Base-by-base conservation (phyloP, 306 rosid genomes). In the Pachyrhizus erosus region DNA sequence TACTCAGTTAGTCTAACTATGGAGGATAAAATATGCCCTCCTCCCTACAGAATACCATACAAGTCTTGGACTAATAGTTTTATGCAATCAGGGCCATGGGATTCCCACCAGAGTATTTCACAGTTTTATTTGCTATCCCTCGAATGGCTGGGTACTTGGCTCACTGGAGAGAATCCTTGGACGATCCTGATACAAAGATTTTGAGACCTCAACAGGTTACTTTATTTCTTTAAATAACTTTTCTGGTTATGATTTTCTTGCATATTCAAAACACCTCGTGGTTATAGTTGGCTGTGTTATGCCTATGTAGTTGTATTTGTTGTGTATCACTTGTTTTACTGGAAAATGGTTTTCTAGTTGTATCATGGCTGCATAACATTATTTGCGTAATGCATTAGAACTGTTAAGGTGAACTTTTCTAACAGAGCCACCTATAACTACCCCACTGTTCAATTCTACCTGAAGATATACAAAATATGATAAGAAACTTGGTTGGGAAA, bases 121-220 rank as follows among this genome's bases (percentile, higher is more conserved):
- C 98, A 0, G 97, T 92, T 70, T 81, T 92, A 77, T 92, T 94
- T 55, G 98, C 98, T 17, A 90, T 92, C 88, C 98, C 98, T 69
- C 88, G 97, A 76, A 94, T 94, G 97, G 97, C 94, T 78, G 98
- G 98, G 55, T 94, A 93, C 86, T 88, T 94, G 80, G 89, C 98
- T 9, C 98, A 94, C 87, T 94, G 97, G 98, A 88, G 91, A 75
- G 97, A 94, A 85, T 94, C 98, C 60, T 82, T 94, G 40, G 97
- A 92, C 83, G 98, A 93, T 80, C 94, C 97, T 12, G 97, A 94
- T 81, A 94, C 95, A 7, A 94, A 91, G 91, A 94, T 94, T 46
- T 91, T 94, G 90, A 90, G 98, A 80, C 97, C 97, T n/a, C 97
- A 91, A 76, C 94, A 92, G 98, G 98, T 93, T 73, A 69, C 70